Conservation (phyloP, 1,139 yeast genomes). For the Suhomyces terraborum region DNA sequence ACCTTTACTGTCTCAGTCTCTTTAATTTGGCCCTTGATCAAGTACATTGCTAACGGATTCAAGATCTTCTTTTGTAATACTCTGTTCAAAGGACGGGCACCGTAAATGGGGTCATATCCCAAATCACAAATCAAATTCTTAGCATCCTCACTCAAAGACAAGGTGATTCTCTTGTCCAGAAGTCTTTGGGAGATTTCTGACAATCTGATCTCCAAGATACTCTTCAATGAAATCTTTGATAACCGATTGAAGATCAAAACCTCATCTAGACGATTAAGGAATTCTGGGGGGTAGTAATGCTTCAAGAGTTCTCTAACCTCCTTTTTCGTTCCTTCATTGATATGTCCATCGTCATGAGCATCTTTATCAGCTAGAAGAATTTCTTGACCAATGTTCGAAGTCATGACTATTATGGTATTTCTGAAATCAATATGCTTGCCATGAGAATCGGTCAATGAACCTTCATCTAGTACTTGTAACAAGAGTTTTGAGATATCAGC, state of each 20-base stretch:
- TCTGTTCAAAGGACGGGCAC: slow-evolving; percentile 95
- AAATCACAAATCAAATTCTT: slow-evolving; percentile 75
- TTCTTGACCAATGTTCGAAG: slow-evolving; percentile 95
- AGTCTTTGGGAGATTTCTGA: slow-evolving; percentile 78
- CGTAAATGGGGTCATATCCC: slow-evolving; percentile 90
- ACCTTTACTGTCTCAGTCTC: slow-evolving; percentile 65
- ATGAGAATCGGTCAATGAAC: slow-evolving; percentile 89
- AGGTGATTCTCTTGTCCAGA: slow-evolving; percentile 71
- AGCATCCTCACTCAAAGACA: slow-evolving; percentile 61
- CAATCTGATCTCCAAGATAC: slow-evolving; percentile 82
- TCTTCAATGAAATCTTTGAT: slow-evolving; percentile 68
- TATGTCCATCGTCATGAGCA: slow-evolving; percentile 46
- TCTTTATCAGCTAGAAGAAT: slow-evolving; percentile 64
- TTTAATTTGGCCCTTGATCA: slow-evolving; percentile 77
- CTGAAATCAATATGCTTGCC: slow-evolving; percentile 93
- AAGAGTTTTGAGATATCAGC: slow-evolving; percentile 87
- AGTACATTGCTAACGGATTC: slow-evolving; percentile 80
- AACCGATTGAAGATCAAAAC: slow-evolving; percentile 86
- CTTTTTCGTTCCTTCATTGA: slow-evolving; percentile 50
- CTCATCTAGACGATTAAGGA: slow-evolving; percentile 90
- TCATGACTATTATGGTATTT: slow-evolving; percentile 94
- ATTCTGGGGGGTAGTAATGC: slow-evolving; percentile 85
- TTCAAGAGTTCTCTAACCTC: slow-evolving; percentile 69
- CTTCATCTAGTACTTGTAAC: slow-evolving; percentile 92
- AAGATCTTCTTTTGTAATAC: slow-evolving; percentile 77